These are phyloP conservation scores for Termitomyces sp. DNA, from an alignment of 768 basidiomycete genomes.

Conservation along the genomic window DNA sequence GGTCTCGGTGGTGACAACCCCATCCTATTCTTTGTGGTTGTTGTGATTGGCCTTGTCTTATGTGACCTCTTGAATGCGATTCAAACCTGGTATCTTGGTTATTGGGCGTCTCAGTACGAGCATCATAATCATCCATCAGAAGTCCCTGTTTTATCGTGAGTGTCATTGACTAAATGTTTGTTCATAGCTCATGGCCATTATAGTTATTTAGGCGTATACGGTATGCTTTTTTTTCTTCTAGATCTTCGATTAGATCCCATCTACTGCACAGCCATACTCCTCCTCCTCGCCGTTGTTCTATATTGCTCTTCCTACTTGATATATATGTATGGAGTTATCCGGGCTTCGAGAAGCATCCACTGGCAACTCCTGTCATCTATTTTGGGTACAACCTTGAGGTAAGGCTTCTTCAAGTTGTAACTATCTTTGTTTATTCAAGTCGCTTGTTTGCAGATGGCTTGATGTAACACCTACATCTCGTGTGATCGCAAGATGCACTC, in stretches of 20 bases:
- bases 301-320: constrained; percentile 29
- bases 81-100: constrained; percentile 40
- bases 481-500: constrained; percentile 60
- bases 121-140: constrained; percentile 26
- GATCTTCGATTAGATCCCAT: background rate
- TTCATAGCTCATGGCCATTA: background rate
- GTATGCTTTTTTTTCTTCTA: constrained; percentile 6
- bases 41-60: constrained; percentile 19
- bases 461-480: constrained; percentile 42
- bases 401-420: background rate
- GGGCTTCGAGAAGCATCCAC: constrained; percentile 54
- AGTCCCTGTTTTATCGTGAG: constrained; percentile 30
- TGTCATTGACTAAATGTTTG: constrained; percentile 3
- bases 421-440: background rate
- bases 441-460: constrained; percentile 33
- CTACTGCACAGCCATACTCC: constrained; percentile 18
- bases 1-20: constrained; percentile 31
- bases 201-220: constrained; percentile 47
- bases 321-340: constrained; percentile 42
- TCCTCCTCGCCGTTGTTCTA: constrained; percentile 22
- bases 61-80: constrained; percentile 18
- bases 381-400: constrained; percentile 58
- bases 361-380: constrained; percentile 44
- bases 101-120: constrained; percentile 42
- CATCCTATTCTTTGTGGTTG: constrained; percentile 25